A percentile compares a stretch with the other conserved stretches of the same genome.
These are phyloP conservation scores for Geotrichum restrictum DNA, from an alignment of 1,139 yeast genomes.

Conservation along the genomic window DNA sequence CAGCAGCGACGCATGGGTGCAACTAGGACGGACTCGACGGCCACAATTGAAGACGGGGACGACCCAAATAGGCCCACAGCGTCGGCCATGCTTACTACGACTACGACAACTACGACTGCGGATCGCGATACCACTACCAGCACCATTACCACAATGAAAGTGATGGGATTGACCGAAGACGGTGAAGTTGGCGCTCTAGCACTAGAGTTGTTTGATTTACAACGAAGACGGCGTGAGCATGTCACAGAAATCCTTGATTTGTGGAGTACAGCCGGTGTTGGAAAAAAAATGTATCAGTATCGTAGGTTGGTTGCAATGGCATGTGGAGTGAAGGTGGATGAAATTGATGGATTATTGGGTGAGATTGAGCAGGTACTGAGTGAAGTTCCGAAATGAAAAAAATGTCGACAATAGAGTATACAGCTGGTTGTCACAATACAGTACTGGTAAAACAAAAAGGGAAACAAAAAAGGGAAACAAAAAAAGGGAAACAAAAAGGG, in stretches of 20 bases:
- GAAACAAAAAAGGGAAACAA: too few species aligned
- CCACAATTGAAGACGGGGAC: constrained; percentile 13
- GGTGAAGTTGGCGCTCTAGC: constrained; percentile 37
- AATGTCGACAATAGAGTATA: too few species aligned
- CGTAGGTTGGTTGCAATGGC: constrained; percentile 75
- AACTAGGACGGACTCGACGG: neutral
- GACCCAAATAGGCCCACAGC: neutral
- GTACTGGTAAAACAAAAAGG: too few species aligned
- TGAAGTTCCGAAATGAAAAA: constrained; percentile 24
- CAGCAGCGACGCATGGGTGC: neutral
- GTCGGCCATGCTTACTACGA: neutral
- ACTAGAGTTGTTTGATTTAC: constrained; percentile 45
- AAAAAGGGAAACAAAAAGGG: too few species aligned
- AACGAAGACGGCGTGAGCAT: constrained; percentile 45
- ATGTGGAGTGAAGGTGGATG: constrained; percentile 75
- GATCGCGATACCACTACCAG: too few species aligned
- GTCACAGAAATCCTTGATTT: constrained; percentile 47
- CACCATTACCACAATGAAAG: too few species aligned
- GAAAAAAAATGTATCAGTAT: constrained; percentile 71
- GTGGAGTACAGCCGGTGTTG: constrained; percentile 46
- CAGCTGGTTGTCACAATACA: too few species aligned
- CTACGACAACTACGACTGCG: neutral
- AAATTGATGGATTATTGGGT: constrained; percentile 67
- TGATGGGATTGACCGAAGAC: too few species aligned
- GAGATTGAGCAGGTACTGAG: constrained; percentile 50